These are phyloP conservation scores for Primulina tabacum DNA, from an alignment of 257 asterid species.

Conservation along the genomic window DNA sequence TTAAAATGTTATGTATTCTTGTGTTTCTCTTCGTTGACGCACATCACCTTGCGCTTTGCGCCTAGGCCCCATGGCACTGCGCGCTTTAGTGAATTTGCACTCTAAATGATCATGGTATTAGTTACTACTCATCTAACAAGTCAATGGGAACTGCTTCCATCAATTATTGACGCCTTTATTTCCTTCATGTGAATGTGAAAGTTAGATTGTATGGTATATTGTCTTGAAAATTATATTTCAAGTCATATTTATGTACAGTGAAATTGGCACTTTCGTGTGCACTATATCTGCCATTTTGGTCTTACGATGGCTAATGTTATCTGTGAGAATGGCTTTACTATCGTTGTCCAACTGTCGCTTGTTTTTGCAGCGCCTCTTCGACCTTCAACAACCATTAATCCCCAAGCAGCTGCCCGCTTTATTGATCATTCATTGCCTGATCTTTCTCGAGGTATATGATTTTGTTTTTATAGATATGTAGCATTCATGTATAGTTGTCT, in stretches of 20 bases:
- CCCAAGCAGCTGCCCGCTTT: conserved; percentile 83
- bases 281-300: conserved; percentile 7
- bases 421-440: conserved; percentile 92
- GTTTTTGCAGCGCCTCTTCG: conserved; percentile 70
- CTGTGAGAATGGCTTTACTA: conserved; percentile 9
- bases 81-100: background rate
- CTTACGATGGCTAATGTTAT: conserved; percentile 1
- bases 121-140: background rate
- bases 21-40: background rate
- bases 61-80: background rate
- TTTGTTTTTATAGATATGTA: conserved; percentile 5
- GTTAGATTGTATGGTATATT: background rate
- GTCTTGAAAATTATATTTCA: conserved; percentile 8
- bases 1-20: background rate
- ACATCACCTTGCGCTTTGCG: background rate
- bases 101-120: background rate
- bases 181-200: conserved; percentile 1
- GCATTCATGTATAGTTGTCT: conserved; percentile 24
- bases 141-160: background rate
- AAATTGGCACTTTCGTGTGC: background rate
- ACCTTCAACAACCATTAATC: conserved; percentile 73
- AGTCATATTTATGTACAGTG: conserved; percentile 2
- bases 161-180: conserved; percentile 8
- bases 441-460: conserved; percentile 65
- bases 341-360: conserved; percentile 12